Percentiles rank a stretch among this genome's conserved stretches.
These are phyloP conservation scores for Dioszegia crocea DNA, from an alignment of 768 basidiomycete genomes.

Conservation along the genomic window DNA sequence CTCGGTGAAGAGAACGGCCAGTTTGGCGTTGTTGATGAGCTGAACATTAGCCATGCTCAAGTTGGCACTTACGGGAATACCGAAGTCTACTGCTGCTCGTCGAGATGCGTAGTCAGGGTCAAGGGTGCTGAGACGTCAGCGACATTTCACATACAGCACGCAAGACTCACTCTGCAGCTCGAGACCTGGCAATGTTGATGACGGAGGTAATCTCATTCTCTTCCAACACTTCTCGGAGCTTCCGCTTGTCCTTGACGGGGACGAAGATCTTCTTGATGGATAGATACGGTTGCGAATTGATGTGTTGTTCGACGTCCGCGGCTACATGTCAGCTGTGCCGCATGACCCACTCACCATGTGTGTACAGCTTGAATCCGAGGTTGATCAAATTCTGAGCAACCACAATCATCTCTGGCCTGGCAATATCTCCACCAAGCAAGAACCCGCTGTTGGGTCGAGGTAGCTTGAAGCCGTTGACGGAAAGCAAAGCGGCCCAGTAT, in stretches of 20 bases:
- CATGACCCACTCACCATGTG: slow-evolving; percentile 16
- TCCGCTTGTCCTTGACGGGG: slow-evolving; percentile 93
- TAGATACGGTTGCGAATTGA: slow-evolving; percentile 77
- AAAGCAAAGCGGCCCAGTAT: slow-evolving; percentile 65
- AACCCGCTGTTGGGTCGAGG: slow-evolving; percentile 80
- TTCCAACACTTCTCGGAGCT: slow-evolving; percentile 76
- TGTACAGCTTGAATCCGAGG: slow-evolving; percentile 90
- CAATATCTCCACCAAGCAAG: slow-evolving; percentile 84
- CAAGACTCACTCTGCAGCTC: slow-evolving; percentile 60
- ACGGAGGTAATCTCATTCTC: slow-evolving; percentile 92
- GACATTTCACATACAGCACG: too few relatives aligned
- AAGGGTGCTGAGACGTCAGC: slow-evolving; percentile 52
- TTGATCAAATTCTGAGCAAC: slow-evolving; percentile 75
- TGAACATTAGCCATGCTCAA: slow-evolving; percentile 41
- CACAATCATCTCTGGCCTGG: slow-evolving; percentile 75
- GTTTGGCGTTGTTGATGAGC: slow-evolving; percentile 81
- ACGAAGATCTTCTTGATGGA: slow-evolving; percentile 78
- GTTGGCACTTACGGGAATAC: slow-evolving; percentile 54
- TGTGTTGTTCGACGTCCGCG: slow-evolving; percentile 66
- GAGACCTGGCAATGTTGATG: slow-evolving; percentile 79
- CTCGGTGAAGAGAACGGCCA: slow-evolving; percentile 86
- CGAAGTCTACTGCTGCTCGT: slow-evolving; percentile 93
- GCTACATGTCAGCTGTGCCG: slow-evolving; percentile 11
- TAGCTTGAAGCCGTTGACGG: slow-evolving; percentile 91
- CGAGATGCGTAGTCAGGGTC: slow-evolving; percentile 98